Evolutionary conservation across 2,329 filamentous ascomycete genomes (phyloP), one percentile per base, ranked within the genome.

Genomic region (Lecanoromycetidae sp.): DNA sequence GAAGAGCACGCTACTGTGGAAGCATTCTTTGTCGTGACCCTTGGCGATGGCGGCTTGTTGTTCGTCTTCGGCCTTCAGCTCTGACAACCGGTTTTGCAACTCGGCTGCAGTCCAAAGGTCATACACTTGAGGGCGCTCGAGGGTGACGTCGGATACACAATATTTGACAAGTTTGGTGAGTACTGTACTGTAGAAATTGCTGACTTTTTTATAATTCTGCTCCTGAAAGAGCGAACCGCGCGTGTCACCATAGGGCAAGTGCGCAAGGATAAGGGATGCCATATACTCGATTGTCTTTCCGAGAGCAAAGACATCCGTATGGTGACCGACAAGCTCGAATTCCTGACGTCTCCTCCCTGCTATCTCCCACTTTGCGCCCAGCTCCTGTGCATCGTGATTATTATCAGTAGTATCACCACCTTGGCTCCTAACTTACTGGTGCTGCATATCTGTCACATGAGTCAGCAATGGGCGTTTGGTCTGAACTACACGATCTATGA

Each of bases 291-390:
- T 39, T 6, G 41, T 39, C 25, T 12, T 35, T 17, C 51, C 48
- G 29, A 53, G 27, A 19, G 51, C 44, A 15, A 40, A 51, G 32
- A 53, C 40, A 29, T 53, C 48, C n/a, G 36, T 29, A 17, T 53
- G 51, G n/a, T 39, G 33, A 25, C 51, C 48, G 27, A 44, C 22
- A 4, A 50, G 22, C 20, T 46, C 41, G 15, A 32, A 15, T 20
- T 44, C 44, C 8, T 9, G 34, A n/a, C 41, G 33, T 41, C 45
- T 23, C 5, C 40, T 23, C 10, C 25, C 26, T n/a, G n/a, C n/a
- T n/a, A n/a, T n/a, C 19, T 32, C 10, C 17, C 8, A 35, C 40
- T 45, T 38, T 22, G 33, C 40, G 5, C 34, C 36, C 6, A 13
- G 33, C 7, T 48, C 34, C 8, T 29, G 2, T 7, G 49, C 27